Base-by-base conservation (phyloP, 306 rosid genomes). In the Herpetospermum pedunculosum region DNA sequence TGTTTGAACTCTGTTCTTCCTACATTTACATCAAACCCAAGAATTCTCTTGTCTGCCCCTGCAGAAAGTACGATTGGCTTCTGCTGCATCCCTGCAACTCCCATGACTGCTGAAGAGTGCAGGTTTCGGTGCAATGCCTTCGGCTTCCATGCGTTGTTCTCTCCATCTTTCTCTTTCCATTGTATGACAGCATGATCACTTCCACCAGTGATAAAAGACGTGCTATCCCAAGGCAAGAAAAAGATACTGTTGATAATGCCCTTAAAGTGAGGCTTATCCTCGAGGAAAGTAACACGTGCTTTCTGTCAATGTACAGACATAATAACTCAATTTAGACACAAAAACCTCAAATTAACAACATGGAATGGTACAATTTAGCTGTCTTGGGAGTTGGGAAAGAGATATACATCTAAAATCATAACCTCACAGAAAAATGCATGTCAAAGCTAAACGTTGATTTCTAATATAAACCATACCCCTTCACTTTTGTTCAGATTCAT, bases 21-120 rank as follows among this genome's bases (percentile, higher is more conserved):
- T 4, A 38, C 84, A 40, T 72, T 70, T 50, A 78, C 80, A 72
- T 95, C 96, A 76, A 73, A 91, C 44, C 97, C 99, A 82, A 85
- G 48, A 72, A 95, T 85, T 79, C 95, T 87, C 84, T 40, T 89
- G 89, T 95, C 99, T 21, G 97, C 97, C 74, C 99, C 99, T 18
- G 78, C 96, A 54, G 99, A 94, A 73, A 94, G 83, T 65, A 95
- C 90, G 12, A 88, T 82, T 48, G 84, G 89, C 81, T 95, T 95
- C 58, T 95, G 96, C 75, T 77, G 89, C 91, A 95, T 82, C 75
- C 96, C 99, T 30, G 96, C 96, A 35, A 89, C 92, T 70, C 99
- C 99, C 99, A 95, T 95, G 75, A 95, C 97, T 73, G 99, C 97
- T 73, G 99, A 95, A 44, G 97, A 85, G 82, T 91, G 99, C 75